Base-by-base conservation (phyloP, 2,329 filamentous ascomycete genomes). In the Aspergillus persii region DNA sequence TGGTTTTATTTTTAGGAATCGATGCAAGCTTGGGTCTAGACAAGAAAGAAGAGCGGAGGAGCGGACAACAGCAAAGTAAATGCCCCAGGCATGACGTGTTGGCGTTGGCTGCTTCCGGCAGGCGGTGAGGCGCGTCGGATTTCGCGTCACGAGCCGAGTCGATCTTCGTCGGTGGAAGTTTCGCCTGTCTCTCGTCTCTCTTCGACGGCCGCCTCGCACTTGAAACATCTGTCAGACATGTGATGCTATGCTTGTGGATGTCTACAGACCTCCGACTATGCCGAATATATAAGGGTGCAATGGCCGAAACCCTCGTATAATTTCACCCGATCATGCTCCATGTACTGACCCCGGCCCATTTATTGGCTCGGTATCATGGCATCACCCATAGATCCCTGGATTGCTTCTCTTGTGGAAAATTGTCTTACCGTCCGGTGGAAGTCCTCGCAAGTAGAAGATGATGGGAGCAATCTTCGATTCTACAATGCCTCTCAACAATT, bases 401-500 rank as follows among this genome's bases (percentile, higher is more conserved):
- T 73, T 39, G 56, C 65, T 26, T 39, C 65, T 48, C 60, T 69
- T 36, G 60, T 69, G 57, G 66, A 70, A 58, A 56, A 59, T 50
- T 67, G 60, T 50, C 60, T 73, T 50, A 60, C 56, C 8, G 60
- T 50, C 41, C 46, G 39, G 26, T 47, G 33, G 50, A 61, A 30
- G 27, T 56, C 58, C 53, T 54, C 66, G 15, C 48, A 66, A 5
- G 61, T 68, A 29, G 66, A 73, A 50, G 71, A 77, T 57, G 68
- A 77, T 65, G 74, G 71, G 11, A 70, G 68, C 33, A 71, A 68
- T 50, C 61, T 77, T 50, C 70, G 66, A n/a, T 71, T 78, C 54
- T 60, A 48, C 23, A 63, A 61, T 15, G 7, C 33, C 6, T 56
- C 7, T 15, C 54, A 46, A n/a, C 53, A 23, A 8, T 26, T 48